Percentiles rank a stretch among this genome's conserved stretches.
Conservation (phyloP, 2,329 filamentous ascomycete species). For the Scedosporium dehoogii region DNA sequence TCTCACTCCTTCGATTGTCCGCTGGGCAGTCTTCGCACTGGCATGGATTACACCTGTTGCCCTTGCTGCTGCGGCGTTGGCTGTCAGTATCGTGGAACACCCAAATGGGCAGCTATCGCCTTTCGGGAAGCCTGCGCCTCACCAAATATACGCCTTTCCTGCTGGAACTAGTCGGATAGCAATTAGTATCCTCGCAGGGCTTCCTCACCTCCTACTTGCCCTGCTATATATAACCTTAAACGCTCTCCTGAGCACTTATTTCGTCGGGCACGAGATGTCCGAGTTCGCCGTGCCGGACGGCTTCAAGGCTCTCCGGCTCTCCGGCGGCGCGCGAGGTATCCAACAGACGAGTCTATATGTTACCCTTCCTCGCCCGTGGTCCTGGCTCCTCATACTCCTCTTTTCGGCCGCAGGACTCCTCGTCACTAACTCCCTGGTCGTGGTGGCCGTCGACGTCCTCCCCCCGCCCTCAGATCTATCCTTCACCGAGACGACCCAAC, state of each 20-base stretch:
- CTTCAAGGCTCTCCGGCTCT: slow-evolving; percentile 29
- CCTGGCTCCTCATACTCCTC: slow-evolving; percentile 31
- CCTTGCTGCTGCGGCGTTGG: slow-evolving; percentile 29
- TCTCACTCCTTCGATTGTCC: slow-evolving; percentile 27
- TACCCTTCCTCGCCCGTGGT: slow-evolving; percentile 36
- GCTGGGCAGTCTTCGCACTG: slow-evolving; percentile 30
- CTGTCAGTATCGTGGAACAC: slow-evolving; percentile 11
- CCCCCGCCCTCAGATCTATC: slow-evolving; percentile 12
- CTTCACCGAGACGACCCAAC: slow-evolving; percentile 5
- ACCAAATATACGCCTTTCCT: slow-evolving; percentile 22
- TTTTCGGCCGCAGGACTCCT: slow-evolving; percentile 35
- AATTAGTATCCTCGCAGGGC: slow-evolving; percentile 28
- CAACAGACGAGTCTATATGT: slow-evolving; percentile 39
- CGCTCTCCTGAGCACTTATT: slow-evolving; percentile 35
- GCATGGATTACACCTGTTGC: slow-evolving; percentile 28
- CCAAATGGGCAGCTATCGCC: slow-evolving; percentile 21
- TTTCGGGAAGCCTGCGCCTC: slow-evolving; percentile 27
- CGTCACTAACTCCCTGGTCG: slow-evolving; percentile 33
- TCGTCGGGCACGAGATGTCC: slow-evolving; percentile 39
- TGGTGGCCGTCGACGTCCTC: slow-evolving; percentile 19
- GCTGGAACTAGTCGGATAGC: slow-evolving; percentile 16
- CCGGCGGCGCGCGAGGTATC: slow-evolving; percentile 28
- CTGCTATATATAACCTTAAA: slow-evolving; percentile 37
- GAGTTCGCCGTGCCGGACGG: slow-evolving; percentile 27
- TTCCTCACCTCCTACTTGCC: slow-evolving; percentile 39